phyloP scores from a whole-genome alignment of 23 red algal genomes.

The Pyropia yezoensis region DNA sequence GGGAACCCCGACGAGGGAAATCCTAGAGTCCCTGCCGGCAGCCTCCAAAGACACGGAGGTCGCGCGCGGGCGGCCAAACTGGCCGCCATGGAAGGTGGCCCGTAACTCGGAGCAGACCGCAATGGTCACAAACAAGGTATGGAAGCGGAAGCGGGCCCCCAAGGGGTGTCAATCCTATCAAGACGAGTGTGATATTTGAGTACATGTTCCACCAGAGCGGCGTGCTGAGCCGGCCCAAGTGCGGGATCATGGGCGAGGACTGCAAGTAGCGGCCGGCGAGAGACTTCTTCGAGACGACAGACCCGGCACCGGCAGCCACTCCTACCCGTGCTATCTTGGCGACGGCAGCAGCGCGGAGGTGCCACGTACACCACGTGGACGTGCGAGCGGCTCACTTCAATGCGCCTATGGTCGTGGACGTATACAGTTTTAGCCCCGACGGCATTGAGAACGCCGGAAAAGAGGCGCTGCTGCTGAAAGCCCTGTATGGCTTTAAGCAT shows the following conservation, averaged over 20 bases:
- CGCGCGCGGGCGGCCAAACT: neutral
- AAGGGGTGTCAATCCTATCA: conserved; percentile 9
- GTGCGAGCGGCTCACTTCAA: conserved; percentile 16
- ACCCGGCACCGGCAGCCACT: conserved; percentile 2
- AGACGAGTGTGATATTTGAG: conserved; percentile 7
- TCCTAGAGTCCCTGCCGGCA: too few relatives aligned
- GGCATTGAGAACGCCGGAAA: neutral
- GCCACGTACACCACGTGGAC: conserved; percentile 8
- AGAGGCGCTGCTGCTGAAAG: too few relatives aligned
- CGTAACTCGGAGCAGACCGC: conserved; percentile 5
- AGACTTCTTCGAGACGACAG: conserved; percentile 10
- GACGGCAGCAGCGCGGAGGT: neutral
- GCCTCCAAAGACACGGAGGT: too few relatives aligned
- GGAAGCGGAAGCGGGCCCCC: conserved; percentile 3
- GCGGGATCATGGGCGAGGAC: conserved; percentile 13
- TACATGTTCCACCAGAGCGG: conserved; percentile 9
- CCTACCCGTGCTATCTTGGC: conserved; percentile 7
- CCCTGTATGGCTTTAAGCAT: too few relatives aligned
- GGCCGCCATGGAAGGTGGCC: conserved; percentile 2
- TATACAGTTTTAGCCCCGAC: neutral
- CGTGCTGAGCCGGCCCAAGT: conserved; percentile 10
- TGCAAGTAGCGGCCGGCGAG: conserved; percentile 13
- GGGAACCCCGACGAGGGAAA: too few relatives aligned
- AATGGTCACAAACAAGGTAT: conserved; percentile 1
- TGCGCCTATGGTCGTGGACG: conserved; percentile 4